A percentile compares a stretch with the other conserved stretches of the same genome.
phyloP scores from a whole-genome alignment of 441 rosid species.

The Adansonia madagascariensis region DNA sequence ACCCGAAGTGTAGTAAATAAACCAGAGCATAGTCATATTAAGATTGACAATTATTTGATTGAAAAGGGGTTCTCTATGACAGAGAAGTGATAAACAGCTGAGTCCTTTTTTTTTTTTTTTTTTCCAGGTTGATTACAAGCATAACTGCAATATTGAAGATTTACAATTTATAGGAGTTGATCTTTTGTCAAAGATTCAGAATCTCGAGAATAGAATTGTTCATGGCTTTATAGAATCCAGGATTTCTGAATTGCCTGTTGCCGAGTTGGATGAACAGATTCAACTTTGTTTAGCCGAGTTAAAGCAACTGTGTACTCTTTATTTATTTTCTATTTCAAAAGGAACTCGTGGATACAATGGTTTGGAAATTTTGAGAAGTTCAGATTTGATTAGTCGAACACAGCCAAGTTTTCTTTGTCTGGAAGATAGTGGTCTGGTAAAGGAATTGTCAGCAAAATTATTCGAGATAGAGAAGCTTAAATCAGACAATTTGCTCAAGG shows the following conservation, averaged over 20 bases:
- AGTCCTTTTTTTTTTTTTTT: neutral
- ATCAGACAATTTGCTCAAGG: constrained; percentile 47
- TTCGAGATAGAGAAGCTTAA: constrained; percentile 41
- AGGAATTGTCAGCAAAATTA: constrained; percentile 34
- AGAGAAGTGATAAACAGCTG: neutral
- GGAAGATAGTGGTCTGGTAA: constrained; percentile 26
- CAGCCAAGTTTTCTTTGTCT: constrained; percentile 32
- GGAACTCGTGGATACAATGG: constrained; percentile 22
- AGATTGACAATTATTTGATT: constrained; percentile 12
- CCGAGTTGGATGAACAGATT: constrained; percentile 42
- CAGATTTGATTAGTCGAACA: constrained; percentile 36
- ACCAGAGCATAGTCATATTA: neutral
- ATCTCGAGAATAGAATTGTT: constrained; percentile 8
- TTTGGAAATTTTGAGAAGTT: constrained; percentile 30
- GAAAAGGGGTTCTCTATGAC: neutral
- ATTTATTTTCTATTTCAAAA: constrained; percentile 21
- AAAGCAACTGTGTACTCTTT: constrained; percentile 30
- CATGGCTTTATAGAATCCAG: constrained; percentile 17
- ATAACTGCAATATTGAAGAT: constrained; percentile 25
- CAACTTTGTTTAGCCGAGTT: constrained; percentile 37
- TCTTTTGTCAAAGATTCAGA: constrained; percentile 29
- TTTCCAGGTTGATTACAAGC: constrained; percentile 39
- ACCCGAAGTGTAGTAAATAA: too few relatives aligned
- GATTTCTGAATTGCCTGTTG: constrained; percentile 34
- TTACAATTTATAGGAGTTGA: constrained; percentile 31